Evolutionary conservation across 139 green algal genomes (phyloP).

Genomic region (Picochlorum sp.): DNA sequence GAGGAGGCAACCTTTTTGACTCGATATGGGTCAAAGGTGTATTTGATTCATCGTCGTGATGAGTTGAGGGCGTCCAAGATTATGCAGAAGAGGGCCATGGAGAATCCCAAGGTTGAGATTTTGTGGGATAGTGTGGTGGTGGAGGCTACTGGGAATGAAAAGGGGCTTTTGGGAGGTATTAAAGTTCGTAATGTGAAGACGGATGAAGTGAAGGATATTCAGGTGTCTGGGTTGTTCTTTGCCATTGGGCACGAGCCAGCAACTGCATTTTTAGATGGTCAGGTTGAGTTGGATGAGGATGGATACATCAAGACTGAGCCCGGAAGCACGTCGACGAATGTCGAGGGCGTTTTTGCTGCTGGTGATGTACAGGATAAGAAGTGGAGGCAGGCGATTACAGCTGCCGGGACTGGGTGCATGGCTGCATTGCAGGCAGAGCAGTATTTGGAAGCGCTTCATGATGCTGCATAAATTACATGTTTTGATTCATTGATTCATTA

Average conservation of each 20-base stretch:
- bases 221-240: conserved; percentile 73
- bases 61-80: conserved; percentile 74
- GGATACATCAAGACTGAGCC: conserved; percentile 72
- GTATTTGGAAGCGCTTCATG: conserved; percentile 62
- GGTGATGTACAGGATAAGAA: conserved; percentile 91
- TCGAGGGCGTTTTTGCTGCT: conserved; percentile 83
- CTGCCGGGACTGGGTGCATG: conserved; percentile 90
- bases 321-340: conserved; percentile 46
- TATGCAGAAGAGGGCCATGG: conserved; percentile 54
- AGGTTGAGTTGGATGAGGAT: conserved; percentile 78
- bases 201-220: conserved; percentile 26
- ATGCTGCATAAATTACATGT: conserved; percentile 7
- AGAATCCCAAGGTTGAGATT: conserved; percentile 74
- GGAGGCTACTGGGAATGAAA: conserved; percentile 59
- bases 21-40: conserved; percentile 68
- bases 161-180: conserved; percentile 47
- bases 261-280: conserved; percentile 54
- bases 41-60: conserved; percentile 78
- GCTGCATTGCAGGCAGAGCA: conserved; percentile 87
- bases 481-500: not conserved
- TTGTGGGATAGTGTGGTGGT: conserved; percentile 57
- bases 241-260: conserved; percentile 86
- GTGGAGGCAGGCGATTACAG: conserved; percentile 84
- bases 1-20: conserved; percentile 75
- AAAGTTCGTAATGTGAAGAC: conserved; percentile 57